Evolutionary conservation across 116 monocot species (phyloP), one percentile per base, ranked within the genome.

Genomic region (Iris pallida): DNA sequence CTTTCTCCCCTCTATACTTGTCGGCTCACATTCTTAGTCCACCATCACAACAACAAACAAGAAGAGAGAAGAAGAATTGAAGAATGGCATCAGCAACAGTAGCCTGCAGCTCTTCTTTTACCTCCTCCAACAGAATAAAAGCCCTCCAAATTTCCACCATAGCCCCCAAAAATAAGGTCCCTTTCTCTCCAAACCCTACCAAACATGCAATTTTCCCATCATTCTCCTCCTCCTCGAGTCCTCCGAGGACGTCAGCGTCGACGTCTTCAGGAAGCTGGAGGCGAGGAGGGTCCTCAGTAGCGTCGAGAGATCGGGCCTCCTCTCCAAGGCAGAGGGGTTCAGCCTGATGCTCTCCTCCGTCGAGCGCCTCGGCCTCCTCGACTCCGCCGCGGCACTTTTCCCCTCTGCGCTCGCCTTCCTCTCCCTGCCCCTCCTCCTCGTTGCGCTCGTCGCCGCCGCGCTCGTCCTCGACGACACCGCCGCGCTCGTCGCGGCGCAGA

Each of bases 301-400:
- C 30, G 92, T 96, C 11, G 92, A 96, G 74, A 91, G 85, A 66
- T 80, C 92, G 9, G 96, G 92, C 2, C 83, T 96, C 11, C 78
- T 96, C n/a, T 89, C 95, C 48, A 95, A 91, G 69, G 95, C 95
- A 0, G 95, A 91, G 82, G 73, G 82, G 73, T 65, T 91, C 4
- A 92, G 91, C 0, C 12, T 96, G 52, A 96, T 92, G 0, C 78
- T 96, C 13, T 91, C 95, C 8, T 91, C 95, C 63, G 83, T 96
- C 51, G 91, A 96, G 76, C 76, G 74, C 70, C 86, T 92, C 8
- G 92, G 96, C 5, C 71, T 97, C 61, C 74, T 89, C 40, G 96
- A 97, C 81, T 59, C 61, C 40, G 77, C 75, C 6, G 89, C 96
- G 8, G 63, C 72, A 2, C 61, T 67, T n/a, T 90, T 92, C 7